phyloP scores from a whole-genome alignment of 2,329 filamentous ascomycete genomes.

The Neoscytalidium dimidiatum region DNA sequence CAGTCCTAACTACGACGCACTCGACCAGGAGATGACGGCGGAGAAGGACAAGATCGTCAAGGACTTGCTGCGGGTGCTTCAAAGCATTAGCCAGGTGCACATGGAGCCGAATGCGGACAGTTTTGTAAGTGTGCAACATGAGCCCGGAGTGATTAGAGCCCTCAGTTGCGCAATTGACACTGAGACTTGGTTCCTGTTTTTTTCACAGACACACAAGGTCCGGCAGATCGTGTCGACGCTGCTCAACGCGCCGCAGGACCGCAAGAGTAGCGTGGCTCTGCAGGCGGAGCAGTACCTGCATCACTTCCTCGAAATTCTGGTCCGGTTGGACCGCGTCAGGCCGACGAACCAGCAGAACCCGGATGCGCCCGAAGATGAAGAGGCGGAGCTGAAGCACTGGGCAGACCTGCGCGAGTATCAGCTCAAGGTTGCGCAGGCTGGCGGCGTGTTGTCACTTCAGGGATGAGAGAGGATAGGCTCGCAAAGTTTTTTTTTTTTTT shows the following conservation, averaged over 20 bases:
- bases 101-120: constrained; percentile 73
- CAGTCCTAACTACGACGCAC: constrained; percentile 42
- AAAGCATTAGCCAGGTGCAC: constrained; percentile 78
- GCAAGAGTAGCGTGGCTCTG: constrained; percentile 54
- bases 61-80: constrained; percentile 73
- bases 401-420: constrained; percentile 79
- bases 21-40: constrained; percentile 66
- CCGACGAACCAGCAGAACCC: not conserved
- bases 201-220: constrained; percentile 71
- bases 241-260: constrained; percentile 61
- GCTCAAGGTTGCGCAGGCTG: constrained; percentile 67
- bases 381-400: constrained; percentile 76
- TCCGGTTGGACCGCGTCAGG: constrained; percentile 40
- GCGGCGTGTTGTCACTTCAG: constrained; percentile 43
- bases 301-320: constrained; percentile 72
- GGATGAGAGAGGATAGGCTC: not conserved
- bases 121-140: constrained; percentile 53
- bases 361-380: constrained; percentile 58
- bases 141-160: not conserved
- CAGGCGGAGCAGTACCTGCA: constrained; percentile 71
- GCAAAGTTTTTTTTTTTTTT: not conserved
- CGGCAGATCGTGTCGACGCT: constrained; percentile 81
- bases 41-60: constrained; percentile 83
- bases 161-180: constrained; percentile 5
- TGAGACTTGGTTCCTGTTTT: constrained; percentile 19